Evolutionary conservation across 1,284 basidiomycete species (phyloP).

Genomic region (Sporisorium graminicola): DNA sequence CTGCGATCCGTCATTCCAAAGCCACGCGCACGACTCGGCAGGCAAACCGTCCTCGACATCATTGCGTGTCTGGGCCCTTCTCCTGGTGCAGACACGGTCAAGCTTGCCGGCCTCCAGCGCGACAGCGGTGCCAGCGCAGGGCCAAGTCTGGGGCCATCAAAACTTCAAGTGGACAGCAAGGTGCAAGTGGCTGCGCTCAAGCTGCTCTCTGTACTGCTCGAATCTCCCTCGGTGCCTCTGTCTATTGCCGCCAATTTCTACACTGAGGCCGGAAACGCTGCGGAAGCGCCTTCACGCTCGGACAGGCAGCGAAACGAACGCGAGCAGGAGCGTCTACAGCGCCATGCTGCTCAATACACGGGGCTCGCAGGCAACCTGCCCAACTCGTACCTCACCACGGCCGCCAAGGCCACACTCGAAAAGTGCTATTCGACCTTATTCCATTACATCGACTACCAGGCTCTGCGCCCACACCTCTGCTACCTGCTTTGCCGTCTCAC

Average conservation of each 20-base stretch:
- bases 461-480: conserved; percentile 50
- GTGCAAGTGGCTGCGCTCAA: conserved; percentile 48
- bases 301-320: conserved; percentile 23
- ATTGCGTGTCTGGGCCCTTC: conserved; percentile 35
- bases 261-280: conserved; percentile 2
- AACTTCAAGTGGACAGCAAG: conserved; percentile 44
- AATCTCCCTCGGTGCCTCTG: conserved; percentile 39
- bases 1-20: conserved; percentile 38
- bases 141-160: conserved; percentile 26
- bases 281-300: background rate
- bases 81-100: conserved; percentile 30
- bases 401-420: conserved; percentile 39
- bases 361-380: conserved; percentile 36
- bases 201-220: conserved; percentile 42
- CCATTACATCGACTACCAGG: conserved; percentile 57
- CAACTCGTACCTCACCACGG: conserved; percentile 39
- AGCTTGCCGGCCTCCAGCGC: conserved; percentile 27
- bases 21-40: conserved; percentile 31
- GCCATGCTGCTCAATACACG: conserved; percentile 33
- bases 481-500: conserved; percentile 53
- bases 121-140: conserved; percentile 10
- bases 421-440: conserved; percentile 55
- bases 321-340: conserved; percentile 29
- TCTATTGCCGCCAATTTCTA: conserved; percentile 39
- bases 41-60: conserved; percentile 37